Evolutionary conservation across 257 asterid species (phyloP).

Genomic region (Solanum raphanifolium): DNA sequence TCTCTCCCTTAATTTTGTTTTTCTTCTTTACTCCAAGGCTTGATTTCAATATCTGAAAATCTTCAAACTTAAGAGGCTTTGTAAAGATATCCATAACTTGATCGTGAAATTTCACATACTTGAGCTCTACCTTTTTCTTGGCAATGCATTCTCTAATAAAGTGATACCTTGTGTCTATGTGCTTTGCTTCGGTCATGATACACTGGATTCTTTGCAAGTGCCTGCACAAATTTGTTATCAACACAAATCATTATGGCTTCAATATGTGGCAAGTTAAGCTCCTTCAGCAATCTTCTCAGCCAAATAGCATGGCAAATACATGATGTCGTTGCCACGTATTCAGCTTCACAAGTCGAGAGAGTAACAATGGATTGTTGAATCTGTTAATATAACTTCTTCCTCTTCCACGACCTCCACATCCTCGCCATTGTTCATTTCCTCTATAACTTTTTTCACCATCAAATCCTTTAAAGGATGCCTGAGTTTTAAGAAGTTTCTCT

Average conservation of each 20-base stretch:
- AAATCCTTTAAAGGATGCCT: not conserved
- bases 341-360: not conserved
- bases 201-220: not conserved
- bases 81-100: too few relatives aligned
- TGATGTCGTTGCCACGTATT: not conserved
- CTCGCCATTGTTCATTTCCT: not conserved
- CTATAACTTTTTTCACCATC: not conserved
- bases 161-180: not conserved
- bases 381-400: not conserved
- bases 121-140: too few relatives aligned
- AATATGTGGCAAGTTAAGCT: not conserved
- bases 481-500: not conserved
- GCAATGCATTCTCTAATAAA: not conserved
- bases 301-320: not conserved
- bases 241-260: not conserved
- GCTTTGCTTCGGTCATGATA: not conserved
- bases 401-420: not conserved
- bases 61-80: too few relatives aligned
- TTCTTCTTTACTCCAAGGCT: too few relatives aligned
- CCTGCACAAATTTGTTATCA: not conserved
- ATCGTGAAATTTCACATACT: too few relatives aligned
- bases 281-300: not conserved
- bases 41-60: too few relatives aligned
- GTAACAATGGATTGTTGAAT: not conserved
- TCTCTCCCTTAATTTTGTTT: too few relatives aligned